These are phyloP conservation scores for Suhomyces panamericanus DNA, from an alignment of 1,139 yeast genomes.

Conservation along the genomic window DNA sequence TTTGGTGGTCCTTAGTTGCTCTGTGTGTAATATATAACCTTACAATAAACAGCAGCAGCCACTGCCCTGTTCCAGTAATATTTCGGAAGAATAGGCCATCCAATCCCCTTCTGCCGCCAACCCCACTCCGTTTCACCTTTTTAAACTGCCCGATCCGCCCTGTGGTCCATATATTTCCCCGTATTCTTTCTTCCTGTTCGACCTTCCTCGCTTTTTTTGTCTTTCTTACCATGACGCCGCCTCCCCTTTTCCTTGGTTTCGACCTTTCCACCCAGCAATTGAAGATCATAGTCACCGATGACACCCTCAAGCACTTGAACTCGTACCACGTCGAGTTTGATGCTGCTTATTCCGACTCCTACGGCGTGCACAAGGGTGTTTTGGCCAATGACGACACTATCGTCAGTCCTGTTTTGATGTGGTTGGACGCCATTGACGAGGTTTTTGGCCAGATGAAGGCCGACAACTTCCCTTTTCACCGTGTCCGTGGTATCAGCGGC, in stretches of 20 bases:
- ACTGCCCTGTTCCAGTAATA: too few species aligned
- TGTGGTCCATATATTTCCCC: not conserved
- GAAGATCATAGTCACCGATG: slow-evolving; percentile 69
- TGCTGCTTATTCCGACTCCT: slow-evolving; percentile 52
- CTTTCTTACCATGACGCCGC: not conserved
- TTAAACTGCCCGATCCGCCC: too few species aligned
- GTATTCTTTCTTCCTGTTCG: not conserved
- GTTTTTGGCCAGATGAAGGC: slow-evolving; percentile 55
- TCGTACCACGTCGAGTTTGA: slow-evolving; percentile 76
- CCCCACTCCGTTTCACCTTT: too few species aligned
- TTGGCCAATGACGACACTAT: slow-evolving; percentile 51
- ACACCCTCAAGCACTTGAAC: slow-evolving; percentile 49
- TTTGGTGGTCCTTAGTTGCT: not conserved
- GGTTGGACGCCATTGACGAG: slow-evolving; percentile 81
- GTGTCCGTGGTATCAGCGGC: slow-evolving; percentile 74
- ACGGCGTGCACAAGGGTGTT: slow-evolving; percentile 73
- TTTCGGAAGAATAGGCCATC: too few species aligned
- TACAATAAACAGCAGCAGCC: not conserved
- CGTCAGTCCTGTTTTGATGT: slow-evolving; percentile 82
- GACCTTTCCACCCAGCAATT: slow-evolving; percentile 90
- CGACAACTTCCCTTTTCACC: slow-evolving; percentile 55
- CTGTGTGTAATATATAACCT: not conserved
- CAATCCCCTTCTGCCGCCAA: too few species aligned
- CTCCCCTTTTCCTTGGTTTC: slow-evolving; percentile 58
- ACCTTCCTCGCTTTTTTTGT: not conserved